These are phyloP conservation scores for Lichtheimia ornata DNA, from an alignment of 371 early-diverging fungal species.

Conservation along the genomic window DNA sequence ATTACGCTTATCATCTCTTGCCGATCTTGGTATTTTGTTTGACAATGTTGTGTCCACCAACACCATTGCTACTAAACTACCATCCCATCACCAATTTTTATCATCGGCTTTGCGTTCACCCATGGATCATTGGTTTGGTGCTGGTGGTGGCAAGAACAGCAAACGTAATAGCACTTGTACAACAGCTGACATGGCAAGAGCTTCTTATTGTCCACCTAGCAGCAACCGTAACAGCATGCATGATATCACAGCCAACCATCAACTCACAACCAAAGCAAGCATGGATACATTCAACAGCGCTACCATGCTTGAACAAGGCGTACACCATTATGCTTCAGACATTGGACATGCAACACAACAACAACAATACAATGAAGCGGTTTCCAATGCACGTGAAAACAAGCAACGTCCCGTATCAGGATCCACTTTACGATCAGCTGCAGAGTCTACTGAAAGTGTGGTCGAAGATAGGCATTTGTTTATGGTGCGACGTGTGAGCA, in stretches of 20 bases:
- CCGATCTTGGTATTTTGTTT: constrained; percentile 34
- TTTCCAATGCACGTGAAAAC: neutral
- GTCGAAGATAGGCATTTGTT: constrained; percentile 38
- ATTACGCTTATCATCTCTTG: constrained; percentile 19
- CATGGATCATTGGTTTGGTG: neutral
- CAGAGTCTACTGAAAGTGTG: constrained; percentile 5
- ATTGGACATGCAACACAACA: neutral
- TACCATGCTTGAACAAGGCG: constrained; percentile 6
- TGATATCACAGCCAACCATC: neutral
- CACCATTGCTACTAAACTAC: constrained; percentile 10
- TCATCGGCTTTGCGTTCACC: constrained; percentile 5
- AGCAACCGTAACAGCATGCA: neutral
- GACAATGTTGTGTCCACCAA: constrained; percentile 34
- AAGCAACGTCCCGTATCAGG: constrained; percentile 4
- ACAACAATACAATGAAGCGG: neutral
- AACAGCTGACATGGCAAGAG: neutral
- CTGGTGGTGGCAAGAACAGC: neutral
- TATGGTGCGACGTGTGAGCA: constrained; percentile 28
- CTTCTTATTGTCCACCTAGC: neutral
- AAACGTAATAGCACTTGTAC: neutral
- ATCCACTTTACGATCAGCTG: neutral
- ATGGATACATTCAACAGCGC: constrained; percentile 4
- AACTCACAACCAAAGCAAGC: neutral
- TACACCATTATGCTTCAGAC: neutral
- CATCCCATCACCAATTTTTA: too few species aligned